Base-by-base conservation (phyloP, 2,329 filamentous ascomycete species). In the Berkeleyomyces basicola region DNA sequence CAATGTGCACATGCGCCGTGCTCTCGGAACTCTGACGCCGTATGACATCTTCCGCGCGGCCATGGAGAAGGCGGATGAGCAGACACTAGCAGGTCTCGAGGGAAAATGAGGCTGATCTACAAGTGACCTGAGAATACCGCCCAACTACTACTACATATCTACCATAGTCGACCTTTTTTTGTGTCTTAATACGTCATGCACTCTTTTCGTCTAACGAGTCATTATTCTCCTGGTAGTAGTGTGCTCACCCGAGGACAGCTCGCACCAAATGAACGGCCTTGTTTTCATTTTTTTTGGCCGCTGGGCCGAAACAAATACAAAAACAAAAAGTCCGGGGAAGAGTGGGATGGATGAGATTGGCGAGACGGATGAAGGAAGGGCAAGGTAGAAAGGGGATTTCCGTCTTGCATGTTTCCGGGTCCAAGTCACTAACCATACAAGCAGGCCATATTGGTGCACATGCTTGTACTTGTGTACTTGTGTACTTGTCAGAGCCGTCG, bases 1-100 rank as follows among this genome's bases (percentile, higher is more conserved):
- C 65, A 91, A 88, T 68, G 87, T 88, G 40, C 90, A 96, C 74
- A 91, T 93, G 83, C 84, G 86, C 72, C 87, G 91, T 68, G 90
- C 92, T 0, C 78, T 99, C 46, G 92, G 91, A 63, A 88, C 90
- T 5, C 79, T 95, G 68, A 96, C 91, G 3, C 86, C 88, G 2
- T 97, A 88, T 72, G 87, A 93, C 55, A 88, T 84, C 1, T 95
- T 92, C 72, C 80, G 83, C 70, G 86, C 82, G 73, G 89, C 88
- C 0, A 73, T 82, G 61, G 78, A 81, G 68, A 73, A 77, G 66
- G 79, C 78, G 67, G 75, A 79, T 65, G 77, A 80, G 69, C 81
- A 78, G 70, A 72, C 79, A 9, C 71, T 83, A 61, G 77, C 78
- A 3, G 74, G 74, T 63, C 71, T 80, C 68, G 68, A 55, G 7